Conservation (phyloP, 1,284 basidiomycete genomes). For the Tetrapyrgos nigripes region DNA sequence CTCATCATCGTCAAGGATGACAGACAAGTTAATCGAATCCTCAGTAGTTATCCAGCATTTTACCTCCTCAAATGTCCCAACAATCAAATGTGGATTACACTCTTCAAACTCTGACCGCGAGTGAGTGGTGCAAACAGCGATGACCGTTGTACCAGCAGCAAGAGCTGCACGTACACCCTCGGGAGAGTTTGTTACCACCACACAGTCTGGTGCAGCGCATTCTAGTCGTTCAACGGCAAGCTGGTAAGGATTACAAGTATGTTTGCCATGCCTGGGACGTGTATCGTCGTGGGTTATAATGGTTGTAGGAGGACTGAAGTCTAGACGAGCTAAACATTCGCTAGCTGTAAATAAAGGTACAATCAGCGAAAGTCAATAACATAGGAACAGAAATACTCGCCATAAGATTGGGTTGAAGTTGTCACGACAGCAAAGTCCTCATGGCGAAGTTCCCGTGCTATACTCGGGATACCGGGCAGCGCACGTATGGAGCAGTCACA, state of each 20-base stretch:
- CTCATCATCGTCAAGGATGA: too few relatives aligned
- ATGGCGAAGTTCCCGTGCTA: slow-evolving; percentile 72
- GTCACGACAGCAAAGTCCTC: slow-evolving; percentile 79
- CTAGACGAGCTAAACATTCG: slow-evolving; percentile 75
- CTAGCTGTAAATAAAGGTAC: slow-evolving; percentile 60
- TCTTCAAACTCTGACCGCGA: slow-evolving; percentile 59
- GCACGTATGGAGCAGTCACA: slow-evolving; percentile 75
- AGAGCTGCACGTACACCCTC: slow-evolving; percentile 77
- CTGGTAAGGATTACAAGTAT: slow-evolving; percentile 76
- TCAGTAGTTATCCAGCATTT: slow-evolving; percentile 64
- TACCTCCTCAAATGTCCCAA: slow-evolving; percentile 66
- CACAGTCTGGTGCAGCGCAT: slow-evolving; percentile 58
- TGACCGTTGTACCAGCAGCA: slow-evolving; percentile 74
- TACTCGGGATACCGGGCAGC: slow-evolving; percentile 71
- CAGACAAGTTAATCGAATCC: too few relatives aligned
- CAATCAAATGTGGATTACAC: slow-evolving; percentile 72
- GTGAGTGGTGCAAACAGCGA: slow-evolving; percentile 78
- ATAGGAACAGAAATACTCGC: slow-evolving; percentile 36
- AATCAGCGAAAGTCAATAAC: slow-evolving; percentile 17
- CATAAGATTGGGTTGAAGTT: slow-evolving; percentile 77
- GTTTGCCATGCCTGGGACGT: slow-evolving; percentile 69
- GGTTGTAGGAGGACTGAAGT: slow-evolving; percentile 72
- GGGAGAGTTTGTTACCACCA: slow-evolving; percentile 69
- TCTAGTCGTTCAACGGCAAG: slow-evolving; percentile 78
- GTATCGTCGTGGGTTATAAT: slow-evolving; percentile 84